phyloP scores from a whole-genome alignment of 2,329 filamentous ascomycete genomes.

The Cladosporium sp. region DNA sequence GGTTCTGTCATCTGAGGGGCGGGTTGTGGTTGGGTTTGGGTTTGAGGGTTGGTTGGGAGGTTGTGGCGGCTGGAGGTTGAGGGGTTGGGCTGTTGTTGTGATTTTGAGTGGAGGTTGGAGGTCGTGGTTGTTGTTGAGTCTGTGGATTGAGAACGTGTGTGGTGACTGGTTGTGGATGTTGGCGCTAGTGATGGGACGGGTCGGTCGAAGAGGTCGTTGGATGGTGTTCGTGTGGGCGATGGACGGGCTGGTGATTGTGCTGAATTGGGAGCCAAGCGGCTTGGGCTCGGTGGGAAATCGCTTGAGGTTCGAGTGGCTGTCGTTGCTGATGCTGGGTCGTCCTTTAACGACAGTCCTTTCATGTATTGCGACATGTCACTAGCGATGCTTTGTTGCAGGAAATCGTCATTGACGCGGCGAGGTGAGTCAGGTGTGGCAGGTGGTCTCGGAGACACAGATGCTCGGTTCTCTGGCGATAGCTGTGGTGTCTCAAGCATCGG shows the following conservation, averaged over 20 bases:
- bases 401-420: constrained; percentile 40
- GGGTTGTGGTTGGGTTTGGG: constrained; percentile 2
- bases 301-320: constrained; percentile 20
- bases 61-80: constrained; percentile 11
- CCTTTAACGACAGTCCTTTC: constrained; percentile 31
- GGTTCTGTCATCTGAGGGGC: constrained; percentile 4
- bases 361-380: constrained; percentile 39
- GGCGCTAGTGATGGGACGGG: constrained; percentile 14
- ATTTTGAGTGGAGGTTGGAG: background rate
- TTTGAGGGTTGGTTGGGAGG: constrained; percentile 7
- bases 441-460: constrained; percentile 28
- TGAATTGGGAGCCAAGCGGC: background rate
- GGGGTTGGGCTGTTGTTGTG: background rate
- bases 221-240: background rate
- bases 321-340: constrained; percentile 21
- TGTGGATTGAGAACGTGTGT: background rate
- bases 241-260: background rate
- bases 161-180: background rate
- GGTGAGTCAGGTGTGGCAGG: constrained; percentile 30
- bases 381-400: constrained; percentile 46
- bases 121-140: background rate
- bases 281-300: background rate
- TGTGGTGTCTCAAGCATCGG: constrained; percentile 31
- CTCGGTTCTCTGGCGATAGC: constrained; percentile 24
- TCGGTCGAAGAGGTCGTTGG: constrained; percentile 9